Percentiles rank a stretch among this genome's conserved stretches.
phyloP scores from a whole-genome alignment of 352 stramenopile genomes.

The Phytophthora macrochlamydospora region DNA sequence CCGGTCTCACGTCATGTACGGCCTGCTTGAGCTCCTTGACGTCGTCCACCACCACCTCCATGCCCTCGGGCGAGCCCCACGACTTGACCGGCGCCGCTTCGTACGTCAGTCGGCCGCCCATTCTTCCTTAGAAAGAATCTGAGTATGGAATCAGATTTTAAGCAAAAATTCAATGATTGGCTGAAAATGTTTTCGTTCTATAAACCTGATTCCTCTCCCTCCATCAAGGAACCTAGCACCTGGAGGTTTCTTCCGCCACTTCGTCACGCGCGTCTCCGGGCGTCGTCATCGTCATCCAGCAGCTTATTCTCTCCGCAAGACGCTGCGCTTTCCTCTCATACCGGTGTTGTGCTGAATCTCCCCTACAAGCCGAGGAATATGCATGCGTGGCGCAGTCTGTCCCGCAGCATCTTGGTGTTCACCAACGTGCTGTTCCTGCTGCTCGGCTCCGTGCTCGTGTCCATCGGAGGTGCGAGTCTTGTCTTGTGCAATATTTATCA shows the following conservation, averaged over 20 bases:
- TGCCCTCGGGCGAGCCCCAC: slow-evolving; percentile 30
- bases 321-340: slow-evolving; percentile 3
- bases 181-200: not conserved
- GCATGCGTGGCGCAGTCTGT: slow-evolving; percentile 74
- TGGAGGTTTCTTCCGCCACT: not conserved
- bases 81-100: slow-evolving; percentile 22
- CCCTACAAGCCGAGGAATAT: slow-evolving; percentile 31
- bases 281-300: not conserved
- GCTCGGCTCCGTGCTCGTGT: slow-evolving; percentile 80
- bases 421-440: slow-evolving; percentile 90
- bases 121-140: slow-evolving; percentile 2
- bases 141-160: not conserved
- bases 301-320: slow-evolving; percentile 4
- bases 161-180: not conserved
- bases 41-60: slow-evolving; percentile 52
- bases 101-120: slow-evolving; percentile 20
- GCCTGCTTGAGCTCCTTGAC: slow-evolving; percentile 65
- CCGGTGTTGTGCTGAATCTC: slow-evolving; percentile 23
- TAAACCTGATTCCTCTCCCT: slow-evolving; percentile 10
- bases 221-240: not conserved
- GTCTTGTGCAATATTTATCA: slow-evolving; percentile 4
- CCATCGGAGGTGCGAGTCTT: slow-evolving; percentile 62
- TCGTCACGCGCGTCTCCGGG: slow-evolving; percentile 8
- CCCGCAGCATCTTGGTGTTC: slow-evolving; percentile 83
- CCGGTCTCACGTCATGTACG: slow-evolving; percentile 49